These are phyloP conservation scores for Sordariomycetes sp. DNA, from an alignment of 2,329 filamentous ascomycete species.

Conservation along the genomic window DNA sequence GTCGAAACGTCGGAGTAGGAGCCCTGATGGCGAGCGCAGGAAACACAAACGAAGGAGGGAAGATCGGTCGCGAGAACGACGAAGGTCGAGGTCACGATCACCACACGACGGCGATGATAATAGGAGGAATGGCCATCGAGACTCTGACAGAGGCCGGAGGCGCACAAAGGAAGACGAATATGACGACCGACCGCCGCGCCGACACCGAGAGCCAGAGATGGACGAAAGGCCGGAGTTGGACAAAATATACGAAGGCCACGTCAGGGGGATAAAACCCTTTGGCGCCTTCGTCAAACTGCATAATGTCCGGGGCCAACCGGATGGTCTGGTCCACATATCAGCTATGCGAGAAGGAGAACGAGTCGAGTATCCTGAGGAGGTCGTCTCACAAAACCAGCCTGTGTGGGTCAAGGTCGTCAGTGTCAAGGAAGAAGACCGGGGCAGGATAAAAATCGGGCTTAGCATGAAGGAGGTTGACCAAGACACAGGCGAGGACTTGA, in stretches of 20 bases:
- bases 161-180: conserved; percentile 31
- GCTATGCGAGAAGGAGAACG: conserved; percentile 76
- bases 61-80: conserved; percentile 31
- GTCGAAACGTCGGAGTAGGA: conserved; percentile 51
- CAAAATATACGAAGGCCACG: conserved; percentile 84
- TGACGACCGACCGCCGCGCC: conserved; percentile 51
- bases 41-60: conserved; percentile 30
- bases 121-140: conserved; percentile 23
- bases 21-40: conserved; percentile 40
- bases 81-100: conserved; percentile 27
- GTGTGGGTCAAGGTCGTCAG: conserved; percentile 92
- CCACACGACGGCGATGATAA: conserved; percentile 35
- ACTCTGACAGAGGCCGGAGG: conserved; percentile 23
- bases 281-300: conserved; percentile 91
- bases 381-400: conserved; percentile 69
- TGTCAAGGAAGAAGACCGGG: conserved; percentile 68
- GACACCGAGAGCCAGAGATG: conserved; percentile 61
- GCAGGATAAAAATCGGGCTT: conserved; percentile 75
- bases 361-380: conserved; percentile 84
- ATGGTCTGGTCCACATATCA: conserved; percentile 90
- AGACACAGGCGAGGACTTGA: conserved; percentile 71
- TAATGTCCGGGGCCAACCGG: conserved; percentile 78
- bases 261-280: conserved; percentile 92
- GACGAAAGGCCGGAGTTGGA: conserved; percentile 74
- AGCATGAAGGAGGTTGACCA: conserved; percentile 99